Evolutionary conservation across 2,329 filamentous ascomycete genomes (phyloP), one percentile per base, ranked within the genome.

Genomic region (Leptographium flavum): DNA sequence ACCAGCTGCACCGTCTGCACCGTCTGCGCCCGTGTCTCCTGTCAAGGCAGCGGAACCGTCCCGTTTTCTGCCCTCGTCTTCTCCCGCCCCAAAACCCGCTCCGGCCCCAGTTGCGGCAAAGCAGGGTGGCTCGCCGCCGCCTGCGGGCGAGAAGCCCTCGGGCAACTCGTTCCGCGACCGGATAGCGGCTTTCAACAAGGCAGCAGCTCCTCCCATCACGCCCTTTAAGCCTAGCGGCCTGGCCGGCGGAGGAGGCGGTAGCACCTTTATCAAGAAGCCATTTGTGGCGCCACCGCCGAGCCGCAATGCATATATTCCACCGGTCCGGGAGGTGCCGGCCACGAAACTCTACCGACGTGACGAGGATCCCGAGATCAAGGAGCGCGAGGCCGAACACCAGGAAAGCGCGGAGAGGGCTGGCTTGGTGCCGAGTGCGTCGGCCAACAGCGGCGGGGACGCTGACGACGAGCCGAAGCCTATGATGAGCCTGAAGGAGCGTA

Each of bases 111-210:
- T 61, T 19, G 57, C 61, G 17, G 58, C 71, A 3, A 64, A 48
- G 56, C 58, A 42, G 56, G 32, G 33, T 10, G 40, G 45, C 23
- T 22, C 33, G 25, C 45, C 79, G 21, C 81, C 84, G 33, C 82
- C 86, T 13, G 71, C 73, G 10, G 63, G 69, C 10, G 85, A 87
- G 54, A 94, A 94, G 61, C 86, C 87, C 25, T 60, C 63, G 11
- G 71, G 68, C 39, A 84, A 76, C 57, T 87, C 92, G 2, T 96
- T 98, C 68, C 88, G 77, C 58, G 92, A 96, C 64, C 84, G 92
- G 50, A 94, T 98, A 59, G 92, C 92, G 30, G 90, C 92, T 38
- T 98, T 98, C 68, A 98, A 98, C 64, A 92, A 90, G 60, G 70
- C 85, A 38, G 77, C 84, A 32, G 87, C 87, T 6, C 79, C 87